Evolutionary conservation across 2,329 filamentous ascomycete species (phyloP).

Genomic region (Neofusicoccum ribis): DNA sequence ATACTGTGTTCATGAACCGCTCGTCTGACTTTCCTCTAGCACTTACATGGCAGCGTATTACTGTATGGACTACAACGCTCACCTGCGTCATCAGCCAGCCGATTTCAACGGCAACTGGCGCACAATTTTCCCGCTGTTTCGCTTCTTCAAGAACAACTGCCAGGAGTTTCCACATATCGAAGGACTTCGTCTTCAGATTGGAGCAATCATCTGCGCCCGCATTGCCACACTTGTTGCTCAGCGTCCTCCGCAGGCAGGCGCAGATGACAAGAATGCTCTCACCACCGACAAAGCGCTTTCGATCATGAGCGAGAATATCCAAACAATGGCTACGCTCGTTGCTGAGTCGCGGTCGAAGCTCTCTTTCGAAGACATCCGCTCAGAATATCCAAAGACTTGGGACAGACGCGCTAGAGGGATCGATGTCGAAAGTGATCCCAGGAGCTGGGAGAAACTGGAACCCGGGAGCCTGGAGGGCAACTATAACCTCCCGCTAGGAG

Average conservation of each 20-base stretch:
- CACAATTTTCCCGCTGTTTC: conserved; percentile 37
- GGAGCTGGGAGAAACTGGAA: conserved; percentile 36
- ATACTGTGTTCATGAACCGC: too few species aligned
- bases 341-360: conserved; percentile 23
- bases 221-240: conserved; percentile 37
- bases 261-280: background rate
- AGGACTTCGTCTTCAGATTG: conserved; percentile 44
- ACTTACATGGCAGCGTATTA: conserved; percentile 42
- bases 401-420: conserved; percentile 16
- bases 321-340: conserved; percentile 2
- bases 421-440: conserved; percentile 17
- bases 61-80: conserved; percentile 32
- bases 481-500: conserved; percentile 43
- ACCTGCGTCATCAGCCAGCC: conserved; percentile 31
- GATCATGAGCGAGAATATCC: conserved; percentile 7
- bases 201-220: conserved; percentile 40
- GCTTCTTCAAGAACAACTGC: conserved; percentile 30
- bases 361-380: conserved; percentile 38
- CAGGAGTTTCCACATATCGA: conserved; percentile 39
- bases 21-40: conserved; percentile 22
- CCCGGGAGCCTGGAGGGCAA: conserved; percentile 36
- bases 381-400: conserved; percentile 42
- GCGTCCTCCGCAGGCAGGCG: conserved; percentile 23
- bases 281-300: conserved; percentile 3
- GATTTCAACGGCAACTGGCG: conserved; percentile 40